These are phyloP conservation scores for Trypanosoma lewisi DNA, from an alignment of 208 protist genomes.

Conservation along the genomic window DNA sequence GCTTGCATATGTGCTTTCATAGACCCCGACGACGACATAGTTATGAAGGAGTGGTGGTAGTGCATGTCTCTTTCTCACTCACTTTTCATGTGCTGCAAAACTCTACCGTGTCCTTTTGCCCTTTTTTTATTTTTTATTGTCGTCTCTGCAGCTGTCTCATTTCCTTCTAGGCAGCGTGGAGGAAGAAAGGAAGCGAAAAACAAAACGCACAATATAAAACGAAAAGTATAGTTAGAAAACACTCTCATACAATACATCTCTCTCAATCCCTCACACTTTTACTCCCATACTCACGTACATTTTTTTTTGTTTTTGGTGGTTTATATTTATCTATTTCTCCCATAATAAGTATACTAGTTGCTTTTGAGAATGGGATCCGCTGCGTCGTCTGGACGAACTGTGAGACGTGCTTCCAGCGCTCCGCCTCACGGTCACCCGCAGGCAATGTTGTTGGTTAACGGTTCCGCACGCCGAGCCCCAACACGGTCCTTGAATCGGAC, in stretches of 20 bases:
- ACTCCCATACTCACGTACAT: not conserved
- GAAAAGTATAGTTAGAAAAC: not conserved
- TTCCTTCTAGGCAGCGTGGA: not conserved
- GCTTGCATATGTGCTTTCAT: too few species aligned
- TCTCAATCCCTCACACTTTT: not conserved
- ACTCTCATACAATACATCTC: not conserved
- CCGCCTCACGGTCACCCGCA: not conserved
- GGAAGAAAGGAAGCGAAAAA: not conserved
- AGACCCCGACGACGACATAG: too few species aligned
- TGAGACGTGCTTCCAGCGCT: not conserved
- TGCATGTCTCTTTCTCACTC: not conserved
- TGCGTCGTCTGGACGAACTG: slow-evolving; percentile 7
- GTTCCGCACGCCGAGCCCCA: slow-evolving; percentile 3
- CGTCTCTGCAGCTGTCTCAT: not conserved
- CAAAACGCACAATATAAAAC: not conserved
- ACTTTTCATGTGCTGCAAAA: not conserved
- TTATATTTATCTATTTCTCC: not conserved
- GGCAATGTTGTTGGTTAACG: slow-evolving; percentile 24
- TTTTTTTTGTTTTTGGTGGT: not conserved
- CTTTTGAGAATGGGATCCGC: slow-evolving; percentile 12
- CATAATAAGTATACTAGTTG: too few species aligned
- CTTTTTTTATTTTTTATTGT: not conserved
- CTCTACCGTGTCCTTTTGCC: not conserved
- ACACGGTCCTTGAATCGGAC: not conserved
- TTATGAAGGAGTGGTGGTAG: too few species aligned